phyloP scores from a whole-genome alignment of 331 rosid genomes.

The Dryas integrifolia region DNA sequence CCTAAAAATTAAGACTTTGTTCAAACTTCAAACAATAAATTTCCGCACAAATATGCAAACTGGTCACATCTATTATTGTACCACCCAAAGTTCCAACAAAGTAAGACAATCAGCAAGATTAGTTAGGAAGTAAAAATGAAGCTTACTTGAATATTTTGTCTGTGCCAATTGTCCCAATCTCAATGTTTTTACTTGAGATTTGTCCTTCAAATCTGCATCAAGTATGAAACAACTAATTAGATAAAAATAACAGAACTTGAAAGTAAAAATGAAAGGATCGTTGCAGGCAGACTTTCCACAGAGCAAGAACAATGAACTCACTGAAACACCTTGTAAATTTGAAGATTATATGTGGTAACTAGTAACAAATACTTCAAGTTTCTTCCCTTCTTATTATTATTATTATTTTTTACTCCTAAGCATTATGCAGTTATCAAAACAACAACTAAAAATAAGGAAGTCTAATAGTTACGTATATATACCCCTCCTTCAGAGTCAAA shows the following conservation, averaged over 20 bases:
- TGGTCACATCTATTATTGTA: background rate
- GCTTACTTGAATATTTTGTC: slow-evolving; percentile 85
- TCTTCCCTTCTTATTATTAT: background rate
- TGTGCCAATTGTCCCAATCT: slow-evolving; percentile 76
- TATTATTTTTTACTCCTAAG: background rate
- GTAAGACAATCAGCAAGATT: background rate
- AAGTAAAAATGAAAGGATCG: background rate
- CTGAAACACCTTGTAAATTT: background rate
- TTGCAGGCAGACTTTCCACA: background rate
- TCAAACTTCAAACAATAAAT: background rate
- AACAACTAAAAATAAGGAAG: background rate
- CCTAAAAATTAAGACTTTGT: background rate
- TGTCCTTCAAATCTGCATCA: slow-evolving; percentile 84
- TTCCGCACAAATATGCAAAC: background rate
- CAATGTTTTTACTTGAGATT: slow-evolving; percentile 86
- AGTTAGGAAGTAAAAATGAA: slow-evolving; percentile 15
- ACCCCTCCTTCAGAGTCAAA: slow-evolving; percentile 96
- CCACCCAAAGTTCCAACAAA: background rate
- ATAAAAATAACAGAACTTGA: background rate
- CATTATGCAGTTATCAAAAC: background rate
- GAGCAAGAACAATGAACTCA: background rate
- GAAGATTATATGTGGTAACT: no score
- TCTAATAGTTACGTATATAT: slow-evolving; percentile 38
- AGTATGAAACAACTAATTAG: slow-evolving; percentile 8
- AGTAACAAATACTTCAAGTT: background rate